Evolutionary conservation across 176 grass and related monocot genomes (phyloP).

Genomic region (Carex scoparia): DNA sequence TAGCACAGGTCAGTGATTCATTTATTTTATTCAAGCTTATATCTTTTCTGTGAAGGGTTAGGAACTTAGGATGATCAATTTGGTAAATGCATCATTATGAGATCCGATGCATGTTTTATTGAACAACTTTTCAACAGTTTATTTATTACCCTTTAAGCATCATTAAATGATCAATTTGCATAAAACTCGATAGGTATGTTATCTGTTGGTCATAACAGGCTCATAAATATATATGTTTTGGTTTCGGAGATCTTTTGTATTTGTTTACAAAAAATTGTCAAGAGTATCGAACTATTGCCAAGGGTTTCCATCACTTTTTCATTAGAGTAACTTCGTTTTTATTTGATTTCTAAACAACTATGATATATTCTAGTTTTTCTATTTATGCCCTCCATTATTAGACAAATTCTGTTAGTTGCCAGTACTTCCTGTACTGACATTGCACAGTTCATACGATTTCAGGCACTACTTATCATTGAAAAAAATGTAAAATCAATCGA

Average conservation of each 20-base stretch:
- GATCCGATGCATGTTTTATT: neutral
- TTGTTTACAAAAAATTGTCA: neutral
- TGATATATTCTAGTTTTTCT: neutral
- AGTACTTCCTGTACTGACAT: neutral
- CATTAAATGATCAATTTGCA: neutral
- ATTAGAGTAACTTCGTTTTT: neutral
- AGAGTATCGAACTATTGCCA: neutral
- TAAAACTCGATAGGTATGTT: neutral
- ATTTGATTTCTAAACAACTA: neutral
- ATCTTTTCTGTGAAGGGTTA: neutral
- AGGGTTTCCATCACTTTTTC: neutral
- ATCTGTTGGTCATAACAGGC: neutral
- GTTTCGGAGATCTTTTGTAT: neutral
- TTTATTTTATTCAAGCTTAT: neutral
- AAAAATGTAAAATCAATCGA: neutral
- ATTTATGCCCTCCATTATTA: neutral
- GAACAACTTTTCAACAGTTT: neutral
- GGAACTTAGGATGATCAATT: neutral
- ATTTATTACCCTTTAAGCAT: neutral
- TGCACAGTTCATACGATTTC: neutral
- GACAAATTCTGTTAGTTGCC: neutral
- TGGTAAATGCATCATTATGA: too few relatives aligned
- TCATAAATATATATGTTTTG: neutral
- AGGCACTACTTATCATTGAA: neutral
- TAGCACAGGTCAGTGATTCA: slow-evolving; percentile 18